phyloP scores from a whole-genome alignment of 2,329 filamentous ascomycete genomes.

The Pyrenophora tritici-repentis region DNA sequence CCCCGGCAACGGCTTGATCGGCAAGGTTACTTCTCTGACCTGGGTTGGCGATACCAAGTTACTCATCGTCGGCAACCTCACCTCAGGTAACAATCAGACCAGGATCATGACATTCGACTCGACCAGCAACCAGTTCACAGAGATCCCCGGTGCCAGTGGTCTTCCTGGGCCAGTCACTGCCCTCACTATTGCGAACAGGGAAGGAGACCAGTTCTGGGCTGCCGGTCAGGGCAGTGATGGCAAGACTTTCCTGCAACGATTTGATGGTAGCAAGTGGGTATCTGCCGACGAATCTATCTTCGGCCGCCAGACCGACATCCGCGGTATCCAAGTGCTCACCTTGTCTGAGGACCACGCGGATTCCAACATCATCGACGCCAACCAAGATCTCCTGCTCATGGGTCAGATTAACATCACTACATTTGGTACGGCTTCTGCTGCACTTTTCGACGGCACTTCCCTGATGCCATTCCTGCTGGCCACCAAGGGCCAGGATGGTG shows the following conservation, averaged over 20 bases:
- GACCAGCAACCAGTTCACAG: constrained; percentile 68
- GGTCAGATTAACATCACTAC: constrained; percentile 75
- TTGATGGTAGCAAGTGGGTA: constrained; percentile 73
- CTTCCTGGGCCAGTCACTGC: constrained; percentile 82
- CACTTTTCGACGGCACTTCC: constrained; percentile 80
- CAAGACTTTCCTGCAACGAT: constrained; percentile 80
- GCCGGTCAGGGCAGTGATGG: constrained; percentile 72
- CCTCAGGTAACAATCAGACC: constrained; percentile 66
- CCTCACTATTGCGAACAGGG: constrained; percentile 73
- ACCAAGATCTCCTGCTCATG: constrained; percentile 80
- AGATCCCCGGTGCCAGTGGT: constrained; percentile 63
- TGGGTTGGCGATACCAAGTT: constrained; percentile 77
- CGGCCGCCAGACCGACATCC: constrained; percentile 68
- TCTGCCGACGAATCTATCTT: constrained; percentile 63
- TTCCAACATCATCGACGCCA: constrained; percentile 66
- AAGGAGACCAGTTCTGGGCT: constrained; percentile 79
- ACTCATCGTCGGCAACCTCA: constrained; percentile 78
- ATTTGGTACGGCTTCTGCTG: constrained; percentile 83
- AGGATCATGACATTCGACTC: constrained; percentile 76
- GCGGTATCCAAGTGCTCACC: constrained; percentile 80
- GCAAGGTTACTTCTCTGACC: constrained; percentile 71
- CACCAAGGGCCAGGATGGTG: constrained; percentile 61
- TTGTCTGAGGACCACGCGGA: constrained; percentile 70
- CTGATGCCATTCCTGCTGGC: constrained; percentile 83
- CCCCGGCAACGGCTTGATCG: constrained; percentile 72